Conservation (phyloP, 2,329 filamentous ascomycete genomes). For the Monosporascus sp. region DNA sequence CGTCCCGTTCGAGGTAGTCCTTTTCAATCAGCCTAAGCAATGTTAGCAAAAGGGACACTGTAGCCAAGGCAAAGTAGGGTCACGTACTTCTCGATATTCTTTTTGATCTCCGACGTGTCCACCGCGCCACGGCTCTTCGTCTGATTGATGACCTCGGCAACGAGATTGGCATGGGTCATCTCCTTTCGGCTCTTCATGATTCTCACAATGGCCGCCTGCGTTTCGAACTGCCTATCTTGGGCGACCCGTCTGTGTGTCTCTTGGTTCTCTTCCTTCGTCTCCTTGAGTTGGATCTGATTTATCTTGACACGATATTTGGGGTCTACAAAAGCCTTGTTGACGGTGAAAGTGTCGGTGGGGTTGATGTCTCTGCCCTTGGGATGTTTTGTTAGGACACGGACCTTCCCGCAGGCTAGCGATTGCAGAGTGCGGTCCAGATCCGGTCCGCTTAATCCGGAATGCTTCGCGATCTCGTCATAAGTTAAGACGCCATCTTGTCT, state of each 20-base stretch:
- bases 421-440: conserved; percentile 90
- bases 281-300: conserved; percentile 96
- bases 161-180: conserved; percentile 79
- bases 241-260: conserved; percentile 87
- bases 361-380: conserved; percentile 80
- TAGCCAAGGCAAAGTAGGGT: background rate
- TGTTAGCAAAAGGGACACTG: conserved; percentile 19
- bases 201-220: conserved; percentile 90
- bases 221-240: conserved; percentile 89
- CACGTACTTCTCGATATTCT: conserved; percentile 87
- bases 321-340: conserved; percentile 73
- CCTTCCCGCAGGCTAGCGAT: conserved; percentile 87
- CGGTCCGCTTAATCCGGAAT: conserved; percentile 66
- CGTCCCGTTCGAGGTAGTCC: conserved; percentile 82
- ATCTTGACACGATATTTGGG: conserved; percentile 91
- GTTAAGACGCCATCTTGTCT: conserved; percentile 54
- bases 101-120: conserved; percentile 85
- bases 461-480: conserved; percentile 69
- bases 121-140: conserved; percentile 83
- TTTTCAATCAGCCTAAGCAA: conserved; percentile 75
- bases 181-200: conserved; percentile 94
- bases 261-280: conserved; percentile 92
- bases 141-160: conserved; percentile 86
- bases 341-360: conserved; percentile 72
- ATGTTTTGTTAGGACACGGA: conserved; percentile 76